Evolutionary conservation across 768 basidiomycete species (phyloP).

Genomic region (Lactarius akahatsu): DNA sequence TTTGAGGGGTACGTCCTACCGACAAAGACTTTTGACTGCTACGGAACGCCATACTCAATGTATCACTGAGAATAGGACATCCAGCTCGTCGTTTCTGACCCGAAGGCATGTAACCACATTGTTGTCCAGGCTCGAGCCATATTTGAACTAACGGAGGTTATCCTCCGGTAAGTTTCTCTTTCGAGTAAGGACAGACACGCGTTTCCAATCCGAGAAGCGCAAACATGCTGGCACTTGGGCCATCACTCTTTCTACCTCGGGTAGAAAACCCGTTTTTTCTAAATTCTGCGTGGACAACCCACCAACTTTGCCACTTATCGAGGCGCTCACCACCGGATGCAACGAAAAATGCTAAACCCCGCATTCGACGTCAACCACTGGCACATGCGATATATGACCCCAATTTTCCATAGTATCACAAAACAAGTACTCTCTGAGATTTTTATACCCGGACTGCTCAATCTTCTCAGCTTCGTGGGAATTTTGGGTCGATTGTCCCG

Average conservation of each 20-base stretch:
- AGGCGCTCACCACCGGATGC: constrained; percentile 16
- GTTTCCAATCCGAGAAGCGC: background rate
- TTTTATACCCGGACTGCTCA: no score
- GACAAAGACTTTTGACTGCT: background rate
- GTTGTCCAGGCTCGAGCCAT: constrained; percentile 7
- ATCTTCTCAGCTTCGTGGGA: no score
- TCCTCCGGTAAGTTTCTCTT: background rate
- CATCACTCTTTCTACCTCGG: constrained; percentile 3
- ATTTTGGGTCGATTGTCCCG: no score
- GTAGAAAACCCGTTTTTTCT: background rate
- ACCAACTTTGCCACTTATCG: background rate
- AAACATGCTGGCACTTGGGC: constrained; percentile 6
- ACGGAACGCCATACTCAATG: background rate
- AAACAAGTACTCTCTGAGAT: constrained; percentile 16
- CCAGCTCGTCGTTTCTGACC: constrained; percentile 12
- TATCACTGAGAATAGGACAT: background rate
- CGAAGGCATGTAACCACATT: constrained; percentile 12
- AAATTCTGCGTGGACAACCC: background rate
- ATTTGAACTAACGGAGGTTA: background rate
- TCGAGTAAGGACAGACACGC: background rate
- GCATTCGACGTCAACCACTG: constrained; percentile 30
- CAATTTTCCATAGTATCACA: constrained; percentile 27
- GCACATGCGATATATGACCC: constrained; percentile 30
- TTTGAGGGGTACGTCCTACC: background rate
- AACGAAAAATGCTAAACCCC: constrained; percentile 18